Conservation (phyloP, 768 basidiomycete species). For the Leccinum fibrillosum region DNA sequence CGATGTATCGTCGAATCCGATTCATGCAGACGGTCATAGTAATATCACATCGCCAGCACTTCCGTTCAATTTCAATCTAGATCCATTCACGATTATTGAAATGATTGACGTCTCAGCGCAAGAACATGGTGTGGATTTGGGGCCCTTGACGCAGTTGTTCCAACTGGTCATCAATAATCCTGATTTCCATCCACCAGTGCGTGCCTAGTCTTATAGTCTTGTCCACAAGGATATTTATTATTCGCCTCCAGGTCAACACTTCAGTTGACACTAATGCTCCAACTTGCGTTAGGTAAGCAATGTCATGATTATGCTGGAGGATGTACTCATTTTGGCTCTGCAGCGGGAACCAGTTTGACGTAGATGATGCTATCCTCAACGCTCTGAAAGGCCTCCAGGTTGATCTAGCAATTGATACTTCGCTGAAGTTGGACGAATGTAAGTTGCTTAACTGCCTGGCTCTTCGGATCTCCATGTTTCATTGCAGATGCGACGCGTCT, state of each 20-base stretch:
- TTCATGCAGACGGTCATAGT: slow-evolving; percentile 57
- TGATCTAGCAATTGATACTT: slow-evolving; percentile 51
- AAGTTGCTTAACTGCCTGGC: slow-evolving; percentile 16
- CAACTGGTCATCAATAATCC: slow-evolving; percentile 51
- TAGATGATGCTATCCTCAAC: slow-evolving; percentile 57
- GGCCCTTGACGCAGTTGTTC: slow-evolving; percentile 54
- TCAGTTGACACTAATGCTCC: slow-evolving; percentile 50
- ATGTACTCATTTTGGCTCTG: slow-evolving; percentile 7
- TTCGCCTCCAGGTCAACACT: slow-evolving; percentile 44
- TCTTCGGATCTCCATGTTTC: slow-evolving; percentile 1
- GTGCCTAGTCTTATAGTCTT: not conserved
- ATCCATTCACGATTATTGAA: slow-evolving; percentile 59
- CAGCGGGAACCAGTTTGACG: slow-evolving; percentile 67
- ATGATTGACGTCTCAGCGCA: slow-evolving; percentile 50
- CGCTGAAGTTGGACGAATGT: slow-evolving; percentile 67
- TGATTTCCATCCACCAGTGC: slow-evolving; percentile 48
- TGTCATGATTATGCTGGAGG: not conserved
- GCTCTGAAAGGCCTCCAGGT: slow-evolving; percentile 58
- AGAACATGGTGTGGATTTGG: slow-evolving; percentile 56
- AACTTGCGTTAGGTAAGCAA: slow-evolving; percentile 54
- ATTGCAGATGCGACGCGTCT: slow-evolving; percentile 51
- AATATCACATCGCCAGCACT: slow-evolving; percentile 54
- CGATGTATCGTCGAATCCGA: slow-evolving; percentile 53
- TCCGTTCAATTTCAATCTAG: slow-evolving; percentile 61
- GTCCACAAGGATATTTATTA: not conserved